These are phyloP conservation scores for Westerdykella sp. DNA, from an alignment of 2,329 filamentous ascomycete genomes.

Conservation along the genomic window DNA sequence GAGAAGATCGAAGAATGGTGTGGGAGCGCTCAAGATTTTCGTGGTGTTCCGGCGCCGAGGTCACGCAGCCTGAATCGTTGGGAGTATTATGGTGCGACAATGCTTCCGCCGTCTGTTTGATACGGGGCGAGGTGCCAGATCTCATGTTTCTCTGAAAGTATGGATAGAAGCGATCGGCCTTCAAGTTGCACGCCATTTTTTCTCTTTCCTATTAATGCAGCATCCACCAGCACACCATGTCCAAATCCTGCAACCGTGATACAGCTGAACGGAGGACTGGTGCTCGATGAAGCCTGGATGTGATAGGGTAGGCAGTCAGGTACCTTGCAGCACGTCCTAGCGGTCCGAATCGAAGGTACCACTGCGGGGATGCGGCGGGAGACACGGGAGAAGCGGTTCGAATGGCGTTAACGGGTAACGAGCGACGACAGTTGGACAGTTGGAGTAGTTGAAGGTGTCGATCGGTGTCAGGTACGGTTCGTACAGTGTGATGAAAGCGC, in stretches of 20 bases:
- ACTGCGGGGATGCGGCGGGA: conserved; percentile 6
- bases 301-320: conserved; percentile 1
- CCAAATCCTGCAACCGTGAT: not conserved
- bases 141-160: conserved; percentile 3
- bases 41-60: conserved; percentile 6
- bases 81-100: conserved; percentile 29
- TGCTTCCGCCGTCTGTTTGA: conserved; percentile 19
- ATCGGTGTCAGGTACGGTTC: conserved; percentile 2
- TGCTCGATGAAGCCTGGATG: too few species aligned
- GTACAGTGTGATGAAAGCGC: conserved; percentile 1
- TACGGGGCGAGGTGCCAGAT: conserved; percentile 5
- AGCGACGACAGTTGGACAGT: conserved; percentile 19
- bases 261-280: too few species aligned
- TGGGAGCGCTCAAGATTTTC: not conserved
- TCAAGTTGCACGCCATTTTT: not conserved
- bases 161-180: not conserved
- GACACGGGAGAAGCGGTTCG: conserved; percentile 6
- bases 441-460: conserved; percentile 8
- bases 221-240: not conserved
- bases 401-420: conserved; percentile 7
- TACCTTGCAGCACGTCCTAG: conserved; percentile 16
- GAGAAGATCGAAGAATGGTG: not conserved
- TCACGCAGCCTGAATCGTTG: conserved; percentile 6
- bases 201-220: not conserved
- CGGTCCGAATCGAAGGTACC: conserved; percentile 8